Evolutionary conservation across 768 basidiomycete species (phyloP).

Genomic region (Agaricus blazei): DNA sequence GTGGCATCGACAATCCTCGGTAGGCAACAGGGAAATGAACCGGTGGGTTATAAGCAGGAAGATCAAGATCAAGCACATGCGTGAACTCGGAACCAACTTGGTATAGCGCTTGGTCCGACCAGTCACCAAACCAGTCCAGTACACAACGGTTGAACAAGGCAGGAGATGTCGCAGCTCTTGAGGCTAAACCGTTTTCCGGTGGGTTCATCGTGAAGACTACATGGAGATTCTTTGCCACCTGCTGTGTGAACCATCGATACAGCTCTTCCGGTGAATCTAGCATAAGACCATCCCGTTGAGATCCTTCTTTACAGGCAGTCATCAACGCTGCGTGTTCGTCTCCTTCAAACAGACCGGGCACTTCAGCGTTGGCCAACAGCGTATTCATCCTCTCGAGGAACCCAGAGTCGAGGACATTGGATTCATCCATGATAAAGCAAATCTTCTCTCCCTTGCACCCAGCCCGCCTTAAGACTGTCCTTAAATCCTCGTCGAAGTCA

Average conservation of each 20-base stretch:
- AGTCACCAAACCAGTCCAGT: slow-evolving; percentile 99
- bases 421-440: slow-evolving; percentile 99
- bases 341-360: slow-evolving; percentile 99
- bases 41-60: slow-evolving; percentile 76
- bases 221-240: slow-evolving; percentile 96
- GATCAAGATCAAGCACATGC: slow-evolving; percentile 86
- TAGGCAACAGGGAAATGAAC: slow-evolving; percentile 86
- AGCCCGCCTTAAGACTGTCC: slow-evolving; percentile 88
- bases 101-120: slow-evolving; percentile 98
- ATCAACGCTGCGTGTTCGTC: slow-evolving; percentile 97
- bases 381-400: slow-evolving; percentile 99
- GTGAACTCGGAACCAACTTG: slow-evolving; percentile 99
- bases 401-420: slow-evolving; percentile 97
- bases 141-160: slow-evolving; percentile 99
- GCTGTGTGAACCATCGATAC: slow-evolving; percentile 98
- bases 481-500: slow-evolving; percentile 97
- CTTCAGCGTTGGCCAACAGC: slow-evolving; percentile 97
- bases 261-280: slow-evolving; percentile 96
- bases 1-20: slow-evolving; percentile 79
- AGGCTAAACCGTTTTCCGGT: slow-evolving; percentile 91
- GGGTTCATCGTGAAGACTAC: slow-evolving; percentile 99
- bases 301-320: slow-evolving; percentile 99
- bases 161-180: slow-evolving; percentile 94
- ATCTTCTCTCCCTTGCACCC: slow-evolving; percentile 99
- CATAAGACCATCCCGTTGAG: slow-evolving; percentile 98